phyloP scores from a whole-genome alignment of 768 basidiomycete species.

The Rhodotorula toruloides region DNA sequence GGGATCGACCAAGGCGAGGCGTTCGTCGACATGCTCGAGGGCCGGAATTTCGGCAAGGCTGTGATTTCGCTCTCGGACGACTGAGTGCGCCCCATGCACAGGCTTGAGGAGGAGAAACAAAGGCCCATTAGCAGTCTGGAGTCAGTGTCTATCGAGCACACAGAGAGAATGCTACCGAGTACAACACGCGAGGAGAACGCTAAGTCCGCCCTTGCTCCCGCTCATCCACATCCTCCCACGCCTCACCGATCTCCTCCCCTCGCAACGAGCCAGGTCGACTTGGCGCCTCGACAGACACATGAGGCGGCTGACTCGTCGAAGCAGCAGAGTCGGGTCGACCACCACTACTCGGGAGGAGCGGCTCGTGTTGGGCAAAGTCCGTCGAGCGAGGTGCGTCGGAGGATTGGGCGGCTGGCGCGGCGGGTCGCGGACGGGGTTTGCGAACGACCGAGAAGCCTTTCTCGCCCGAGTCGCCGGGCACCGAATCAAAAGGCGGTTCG shows the following conservation, averaged over 20 bases:
- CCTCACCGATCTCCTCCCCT: slow-evolving; percentile 6
- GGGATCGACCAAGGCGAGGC: slow-evolving; percentile 44
- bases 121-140: no score
- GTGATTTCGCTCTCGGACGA: slow-evolving; percentile 27
- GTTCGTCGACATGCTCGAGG: slow-evolving; percentile 40
- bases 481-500: slow-evolving; percentile 1
- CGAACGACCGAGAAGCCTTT: slow-evolving; percentile 36
- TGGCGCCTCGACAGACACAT: slow-evolving; percentile 35
- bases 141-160: no score
- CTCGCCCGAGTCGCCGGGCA: slow-evolving; percentile 12
- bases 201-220: not conserved
- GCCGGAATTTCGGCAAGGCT: slow-evolving; percentile 39
- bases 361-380: not conserved
- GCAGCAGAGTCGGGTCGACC: not conserved
- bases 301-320: slow-evolving; percentile 11
- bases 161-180: no score
- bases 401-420: not conserved
- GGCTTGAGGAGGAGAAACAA: no score
- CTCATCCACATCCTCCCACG: slow-evolving; percentile 3
- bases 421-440: slow-evolving; percentile 21
- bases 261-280: slow-evolving; percentile 12
- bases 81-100: no score
- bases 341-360: not conserved
- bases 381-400: not conserved
- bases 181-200: not conserved